Percentiles rank a stretch among this genome's conserved stretches.
Conservation (phyloP, 495 filamentous ascomycete genomes). For the Xylaria telfairii region DNA sequence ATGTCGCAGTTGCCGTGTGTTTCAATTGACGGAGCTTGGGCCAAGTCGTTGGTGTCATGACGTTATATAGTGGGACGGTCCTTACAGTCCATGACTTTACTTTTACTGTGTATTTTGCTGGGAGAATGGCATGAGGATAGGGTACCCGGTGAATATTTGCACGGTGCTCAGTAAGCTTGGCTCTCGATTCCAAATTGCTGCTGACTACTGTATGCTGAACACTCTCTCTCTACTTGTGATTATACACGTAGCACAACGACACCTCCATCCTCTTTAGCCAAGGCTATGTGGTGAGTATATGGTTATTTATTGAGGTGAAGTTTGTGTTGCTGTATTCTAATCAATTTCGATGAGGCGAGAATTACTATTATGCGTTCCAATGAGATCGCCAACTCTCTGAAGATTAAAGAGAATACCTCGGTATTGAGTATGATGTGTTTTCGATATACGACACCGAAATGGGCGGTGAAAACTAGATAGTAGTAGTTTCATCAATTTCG, state of each 20-base stretch:
- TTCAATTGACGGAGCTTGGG: conserved; percentile 5
- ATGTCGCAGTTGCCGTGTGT: not conserved
- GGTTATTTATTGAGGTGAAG: not conserved
- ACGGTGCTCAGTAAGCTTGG: not conserved
- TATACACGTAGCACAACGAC: not conserved
- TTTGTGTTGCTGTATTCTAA: not conserved
- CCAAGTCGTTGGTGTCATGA: not conserved
- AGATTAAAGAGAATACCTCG: not conserved
- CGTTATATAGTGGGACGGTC: not conserved
- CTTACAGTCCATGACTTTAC: not conserved
- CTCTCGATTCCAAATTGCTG: conserved; percentile 13
- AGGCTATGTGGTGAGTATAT: not conserved
- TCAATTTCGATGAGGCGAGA: not conserved
- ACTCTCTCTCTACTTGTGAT: not conserved
- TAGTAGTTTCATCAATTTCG: not conserved
- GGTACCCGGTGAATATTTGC: not conserved
- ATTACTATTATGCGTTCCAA: not conserved
- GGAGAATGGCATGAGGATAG: not conserved
- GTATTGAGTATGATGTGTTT: not conserved
- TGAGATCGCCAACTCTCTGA: not conserved
- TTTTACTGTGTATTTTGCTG: not conserved
- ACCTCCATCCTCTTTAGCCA: not conserved
- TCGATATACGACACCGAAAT: not conserved
- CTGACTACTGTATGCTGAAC: not conserved
- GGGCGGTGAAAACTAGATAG: not conserved